These are phyloP conservation scores for Cornus suecica DNA, from an alignment of 148 eudicot genomes.

Conservation along the genomic window DNA sequence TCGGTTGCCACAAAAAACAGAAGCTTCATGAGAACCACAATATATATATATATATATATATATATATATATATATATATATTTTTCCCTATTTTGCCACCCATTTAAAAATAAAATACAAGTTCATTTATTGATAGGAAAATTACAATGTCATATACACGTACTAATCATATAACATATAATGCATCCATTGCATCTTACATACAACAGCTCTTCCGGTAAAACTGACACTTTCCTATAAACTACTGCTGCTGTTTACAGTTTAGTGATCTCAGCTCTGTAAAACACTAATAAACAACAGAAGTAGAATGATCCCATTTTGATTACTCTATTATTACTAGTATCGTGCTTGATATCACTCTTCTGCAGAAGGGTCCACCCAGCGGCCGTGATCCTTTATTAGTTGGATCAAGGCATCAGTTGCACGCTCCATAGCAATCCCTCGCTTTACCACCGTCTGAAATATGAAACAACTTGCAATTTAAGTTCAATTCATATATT, in stretches of 20 bases:
- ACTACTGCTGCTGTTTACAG: background rate
- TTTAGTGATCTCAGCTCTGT: background rate
- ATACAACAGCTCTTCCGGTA: background rate
- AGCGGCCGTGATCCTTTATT: conserved; percentile 90
- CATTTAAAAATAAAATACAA: background rate
- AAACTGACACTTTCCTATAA: background rate
- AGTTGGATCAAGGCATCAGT: conserved; percentile 91
- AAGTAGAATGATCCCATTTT: background rate
- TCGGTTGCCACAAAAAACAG: no score
- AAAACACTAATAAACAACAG: background rate
- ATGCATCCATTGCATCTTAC: background rate
- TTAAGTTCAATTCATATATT: background rate
- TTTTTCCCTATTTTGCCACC: background rate
- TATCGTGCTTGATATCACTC: conserved; percentile 32
- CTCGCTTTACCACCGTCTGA: conserved; percentile 91
- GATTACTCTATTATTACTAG: background rate
- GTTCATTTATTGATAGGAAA: background rate
- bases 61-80: background rate
- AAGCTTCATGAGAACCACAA: no score
- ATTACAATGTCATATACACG: background rate
- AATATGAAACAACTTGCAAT: background rate
- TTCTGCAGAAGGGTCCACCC: conserved; percentile 89
- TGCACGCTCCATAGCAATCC: conserved; percentile 82
- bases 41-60: no score
- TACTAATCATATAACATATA: background rate